phyloP scores from a whole-genome alignment of 2,329 filamentous ascomycete species.

The Ascochyta rabiei region DNA sequence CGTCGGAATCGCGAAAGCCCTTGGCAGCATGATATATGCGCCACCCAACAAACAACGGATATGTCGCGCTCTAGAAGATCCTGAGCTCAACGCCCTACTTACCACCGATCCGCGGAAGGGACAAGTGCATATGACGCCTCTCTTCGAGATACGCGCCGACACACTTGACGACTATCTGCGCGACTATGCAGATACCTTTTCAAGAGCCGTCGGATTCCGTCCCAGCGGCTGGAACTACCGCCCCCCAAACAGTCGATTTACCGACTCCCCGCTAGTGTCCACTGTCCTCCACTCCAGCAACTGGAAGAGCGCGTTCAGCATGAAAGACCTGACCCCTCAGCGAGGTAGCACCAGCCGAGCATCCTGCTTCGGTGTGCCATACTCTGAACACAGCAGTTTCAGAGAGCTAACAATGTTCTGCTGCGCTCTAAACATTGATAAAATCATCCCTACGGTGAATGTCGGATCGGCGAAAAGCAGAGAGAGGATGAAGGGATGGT shows the following conservation, averaged over 20 bases:
- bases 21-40: constrained; percentile 89
- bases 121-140: constrained; percentile 96
- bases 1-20: constrained; percentile 84
- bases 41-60: constrained; percentile 82
- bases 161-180: constrained; percentile 89
- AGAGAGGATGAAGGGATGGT: constrained; percentile 71
- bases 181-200: constrained; percentile 79
- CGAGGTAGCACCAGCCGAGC: constrained; percentile 82
- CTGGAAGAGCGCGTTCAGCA: constrained; percentile 78
- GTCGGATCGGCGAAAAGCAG: constrained; percentile 68
- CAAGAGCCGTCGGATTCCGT: constrained; percentile 85
- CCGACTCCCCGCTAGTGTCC: constrained; percentile 67
- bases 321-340: constrained; percentile 77
- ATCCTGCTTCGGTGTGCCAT: constrained; percentile 91
- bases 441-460: constrained; percentile 93
- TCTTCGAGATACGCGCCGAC: constrained; percentile 92
- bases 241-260: constrained; percentile 68
- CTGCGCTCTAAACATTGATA: constrained; percentile 84
- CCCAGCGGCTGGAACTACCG: constrained; percentile 95
- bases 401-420: constrained; percentile 93
- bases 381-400: constrained; percentile 95
- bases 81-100: constrained; percentile 76
- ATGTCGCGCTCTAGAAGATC: constrained; percentile 82
- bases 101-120: constrained; percentile 82
- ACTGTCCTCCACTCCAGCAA: constrained; percentile 69